These are phyloP conservation scores for Collybia mongolica DNA, from an alignment of 768 basidiomycete genomes.

Conservation along the genomic window DNA sequence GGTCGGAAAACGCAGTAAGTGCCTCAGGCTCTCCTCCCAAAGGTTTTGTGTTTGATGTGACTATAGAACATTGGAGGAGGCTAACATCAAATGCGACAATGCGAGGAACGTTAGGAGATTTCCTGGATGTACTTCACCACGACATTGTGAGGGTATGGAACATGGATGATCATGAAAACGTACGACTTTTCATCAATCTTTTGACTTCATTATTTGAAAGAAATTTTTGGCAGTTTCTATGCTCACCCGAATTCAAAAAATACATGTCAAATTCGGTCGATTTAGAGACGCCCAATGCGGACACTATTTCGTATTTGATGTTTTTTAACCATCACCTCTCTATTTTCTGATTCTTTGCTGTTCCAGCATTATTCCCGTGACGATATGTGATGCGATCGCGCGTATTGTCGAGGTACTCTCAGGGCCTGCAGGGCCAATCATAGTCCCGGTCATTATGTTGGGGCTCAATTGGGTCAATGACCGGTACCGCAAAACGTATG, in stretches of 20 bases:
- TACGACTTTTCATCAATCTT: background rate
- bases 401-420: background rate
- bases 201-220: background rate
- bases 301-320: no score
- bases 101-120: background rate
- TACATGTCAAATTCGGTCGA: background rate
- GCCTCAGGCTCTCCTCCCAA: background rate
- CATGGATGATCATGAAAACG: constrained; percentile 17
- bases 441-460: background rate
- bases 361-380: no score
- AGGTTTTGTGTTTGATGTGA: background rate
- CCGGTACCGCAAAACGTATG: background rate
- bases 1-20: constrained; percentile 11
- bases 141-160: constrained; percentile 25
- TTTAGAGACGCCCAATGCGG: background rate
- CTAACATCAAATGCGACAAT: background rate
- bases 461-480: background rate
- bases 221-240: background rate
- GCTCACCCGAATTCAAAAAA: background rate
- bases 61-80: constrained; percentile 7
- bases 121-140: constrained; percentile 7
- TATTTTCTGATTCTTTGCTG: no score
- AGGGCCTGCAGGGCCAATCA: background rate
- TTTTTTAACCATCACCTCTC: no score
- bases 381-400: background rate